Evolutionary conservation across 2,329 filamentous ascomycete species (phyloP).

Genomic region (Calonectria hawksworthii): DNA sequence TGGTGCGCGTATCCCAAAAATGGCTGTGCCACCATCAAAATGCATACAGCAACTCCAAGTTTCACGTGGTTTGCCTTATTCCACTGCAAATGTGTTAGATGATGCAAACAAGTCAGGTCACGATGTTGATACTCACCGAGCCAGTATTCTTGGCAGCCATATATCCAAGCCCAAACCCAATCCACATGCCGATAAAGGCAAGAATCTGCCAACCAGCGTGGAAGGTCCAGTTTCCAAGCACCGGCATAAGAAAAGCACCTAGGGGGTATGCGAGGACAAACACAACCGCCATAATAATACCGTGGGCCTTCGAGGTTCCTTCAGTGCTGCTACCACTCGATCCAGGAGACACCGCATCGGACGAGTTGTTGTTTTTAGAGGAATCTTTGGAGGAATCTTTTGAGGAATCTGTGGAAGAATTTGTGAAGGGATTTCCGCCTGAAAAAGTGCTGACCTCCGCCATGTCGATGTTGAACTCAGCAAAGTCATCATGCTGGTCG

Average conservation of each 20-base stretch:
- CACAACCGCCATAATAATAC: conserved; percentile 71
- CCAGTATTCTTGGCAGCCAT: conserved; percentile 56
- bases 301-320: conserved; percentile 55
- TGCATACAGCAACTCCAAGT: conserved; percentile 68
- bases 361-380: background rate
- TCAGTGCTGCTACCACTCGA: background rate
- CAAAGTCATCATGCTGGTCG: conserved; percentile 60
- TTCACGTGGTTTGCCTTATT: conserved; percentile 67
- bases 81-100: conserved; percentile 56
- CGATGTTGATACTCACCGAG: conserved; percentile 54
- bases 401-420: too few species aligned
- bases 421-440: conserved; percentile 66
- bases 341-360: background rate
- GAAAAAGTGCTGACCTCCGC: conserved; percentile 58
- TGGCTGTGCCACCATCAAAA: conserved; percentile 70
- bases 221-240: conserved; percentile 68
- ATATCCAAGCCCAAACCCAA: conserved; percentile 71
- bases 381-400: too few species aligned
- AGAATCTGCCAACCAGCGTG: conserved; percentile 70
- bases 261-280: conserved; percentile 72
- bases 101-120: background rate
- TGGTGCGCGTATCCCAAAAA: conserved; percentile 72
- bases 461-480: conserved; percentile 63
- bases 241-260: conserved; percentile 71
- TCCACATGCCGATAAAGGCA: conserved; percentile 70